Evolutionary conservation across 2,329 filamentous ascomycete species (phyloP).

Genomic region (Alternaria angustiovoidea): DNA sequence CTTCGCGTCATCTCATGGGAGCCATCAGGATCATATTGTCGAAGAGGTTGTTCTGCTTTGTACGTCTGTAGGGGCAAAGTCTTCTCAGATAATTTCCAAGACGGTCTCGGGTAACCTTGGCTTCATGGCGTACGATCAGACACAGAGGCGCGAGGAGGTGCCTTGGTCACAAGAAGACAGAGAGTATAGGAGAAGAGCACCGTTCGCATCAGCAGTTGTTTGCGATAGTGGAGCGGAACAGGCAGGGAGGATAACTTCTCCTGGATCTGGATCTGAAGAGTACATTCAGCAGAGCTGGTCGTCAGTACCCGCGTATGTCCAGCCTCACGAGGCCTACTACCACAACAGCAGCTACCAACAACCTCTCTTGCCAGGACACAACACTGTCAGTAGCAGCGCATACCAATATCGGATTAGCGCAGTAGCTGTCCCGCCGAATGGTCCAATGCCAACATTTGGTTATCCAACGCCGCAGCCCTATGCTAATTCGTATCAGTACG

Average conservation of each 20-base stretch:
- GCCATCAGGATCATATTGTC: not conserved
- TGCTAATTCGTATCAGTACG: not conserved
- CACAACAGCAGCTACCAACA: not conserved
- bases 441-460: not conserved
- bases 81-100: not conserved
- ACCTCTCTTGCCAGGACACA: not conserved
- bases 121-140: slow-evolving; percentile 7
- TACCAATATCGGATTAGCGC: not conserved
- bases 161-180: not conserved
- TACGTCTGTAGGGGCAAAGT: not conserved
- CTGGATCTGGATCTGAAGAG: not conserved
- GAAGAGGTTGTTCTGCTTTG: not conserved
- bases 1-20: not conserved
- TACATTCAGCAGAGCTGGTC: not conserved
- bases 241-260: not conserved
- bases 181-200: not conserved
- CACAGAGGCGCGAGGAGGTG: not conserved
- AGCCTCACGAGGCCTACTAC: not conserved
- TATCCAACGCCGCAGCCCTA: not conserved
- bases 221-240: not conserved
- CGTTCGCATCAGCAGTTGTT: not conserved
- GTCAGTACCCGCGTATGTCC: not conserved
- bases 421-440: not conserved
- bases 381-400: not conserved
- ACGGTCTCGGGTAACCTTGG: not conserved